Evolutionary conservation across 176 grass and related monocot genomes (phyloP).

Genomic region (Zea luxurians): DNA sequence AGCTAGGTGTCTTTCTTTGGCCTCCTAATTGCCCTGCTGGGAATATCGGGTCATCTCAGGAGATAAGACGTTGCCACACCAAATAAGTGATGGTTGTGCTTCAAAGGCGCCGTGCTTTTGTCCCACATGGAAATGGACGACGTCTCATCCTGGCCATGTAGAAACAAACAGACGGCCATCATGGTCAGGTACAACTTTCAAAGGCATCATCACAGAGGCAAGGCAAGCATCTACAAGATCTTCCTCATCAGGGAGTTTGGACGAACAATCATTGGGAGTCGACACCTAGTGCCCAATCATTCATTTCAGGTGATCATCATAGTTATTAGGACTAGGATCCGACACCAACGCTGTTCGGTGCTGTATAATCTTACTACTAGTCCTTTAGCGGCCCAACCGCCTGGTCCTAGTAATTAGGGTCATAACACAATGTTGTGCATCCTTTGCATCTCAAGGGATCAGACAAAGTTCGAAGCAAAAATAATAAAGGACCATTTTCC

Average conservation of each 20-base stretch:
- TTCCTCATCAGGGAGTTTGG: background rate
- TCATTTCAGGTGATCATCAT: background rate
- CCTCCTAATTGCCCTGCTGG: slow-evolving; percentile 11
- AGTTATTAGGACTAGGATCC: no score
- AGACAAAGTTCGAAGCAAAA: no score
- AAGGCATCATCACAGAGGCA: background rate
- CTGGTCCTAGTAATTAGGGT: no score
- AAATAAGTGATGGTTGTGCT: slow-evolving; percentile 44
- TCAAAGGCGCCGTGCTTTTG: slow-evolving; percentile 22
- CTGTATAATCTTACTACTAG: no score
- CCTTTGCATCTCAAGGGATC: no score
- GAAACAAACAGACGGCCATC: background rate
- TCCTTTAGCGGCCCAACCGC: no score
- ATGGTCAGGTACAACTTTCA: background rate
- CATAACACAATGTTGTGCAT: no score
- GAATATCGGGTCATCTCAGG: slow-evolving; percentile 43
- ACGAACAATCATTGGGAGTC: slow-evolving; percentile 1
- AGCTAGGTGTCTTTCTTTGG: background rate
- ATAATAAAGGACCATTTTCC: no score
- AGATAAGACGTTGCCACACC: slow-evolving; percentile 41
- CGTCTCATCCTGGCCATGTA: slow-evolving; percentile 24
- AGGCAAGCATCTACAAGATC: background rate
- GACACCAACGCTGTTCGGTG: no score
- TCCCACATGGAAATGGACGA: slow-evolving; percentile 37
- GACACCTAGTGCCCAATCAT: background rate